Evolutionary conservation across 768 basidiomycete species (phyloP).

Genomic region (Mycena sanguinolenta): DNA sequence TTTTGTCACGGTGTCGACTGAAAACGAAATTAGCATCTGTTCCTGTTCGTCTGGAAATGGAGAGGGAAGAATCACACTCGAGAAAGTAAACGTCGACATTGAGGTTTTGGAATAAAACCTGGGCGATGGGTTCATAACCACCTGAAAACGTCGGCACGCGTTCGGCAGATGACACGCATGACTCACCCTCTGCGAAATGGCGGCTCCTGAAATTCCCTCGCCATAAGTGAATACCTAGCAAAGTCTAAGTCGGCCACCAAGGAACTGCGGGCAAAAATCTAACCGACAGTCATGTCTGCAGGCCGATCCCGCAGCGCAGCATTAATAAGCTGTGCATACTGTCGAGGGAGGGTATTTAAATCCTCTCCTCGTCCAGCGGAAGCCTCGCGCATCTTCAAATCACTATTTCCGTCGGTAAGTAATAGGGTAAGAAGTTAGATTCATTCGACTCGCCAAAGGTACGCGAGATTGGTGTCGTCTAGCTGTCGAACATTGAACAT

Average conservation of each 20-base stretch:
- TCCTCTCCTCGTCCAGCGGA: conserved; percentile 51
- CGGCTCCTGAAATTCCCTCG: conserved; percentile 44
- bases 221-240: conserved; percentile 52
- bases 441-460: conserved; percentile 27
- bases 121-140: conserved; percentile 54
- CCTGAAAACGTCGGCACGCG: conserved; percentile 35
- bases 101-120: conserved; percentile 54
- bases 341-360: conserved; percentile 55
- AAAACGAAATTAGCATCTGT: background rate
- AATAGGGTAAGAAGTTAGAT: background rate
- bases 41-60: no score
- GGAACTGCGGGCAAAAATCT: background rate
- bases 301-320: conserved; percentile 51
- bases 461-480: conserved; percentile 39
- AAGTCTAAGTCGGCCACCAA: background rate
- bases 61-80: conserved; percentile 42
- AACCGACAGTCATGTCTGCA: conserved; percentile 52
- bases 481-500: conserved; percentile 10
- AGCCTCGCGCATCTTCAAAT: conserved; percentile 38
- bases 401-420: conserved; percentile 28
- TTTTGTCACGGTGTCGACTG: conserved; percentile 52
- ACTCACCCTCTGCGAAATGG: conserved; percentile 52
- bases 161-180: background rate
- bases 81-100: conserved; percentile 56
- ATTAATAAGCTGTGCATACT: conserved; percentile 59